Evolutionary conservation across 495 filamentous ascomycete genomes (phyloP).

Genomic region (Chaetomium fimeti): DNA sequence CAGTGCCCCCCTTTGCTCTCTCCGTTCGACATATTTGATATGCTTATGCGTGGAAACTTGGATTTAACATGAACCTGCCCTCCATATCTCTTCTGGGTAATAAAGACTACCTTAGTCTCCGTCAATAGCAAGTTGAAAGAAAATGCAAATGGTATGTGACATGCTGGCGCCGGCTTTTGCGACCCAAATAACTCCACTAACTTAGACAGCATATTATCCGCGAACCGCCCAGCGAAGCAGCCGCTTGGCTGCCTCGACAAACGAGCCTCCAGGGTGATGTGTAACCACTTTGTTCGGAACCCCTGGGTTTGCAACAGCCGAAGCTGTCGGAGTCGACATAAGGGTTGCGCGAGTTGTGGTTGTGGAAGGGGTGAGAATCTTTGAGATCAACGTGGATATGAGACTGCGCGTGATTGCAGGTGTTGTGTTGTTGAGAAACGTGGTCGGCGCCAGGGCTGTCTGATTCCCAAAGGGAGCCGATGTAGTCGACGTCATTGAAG

Average conservation of each 20-base stretch:
- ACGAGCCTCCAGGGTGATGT: not conserved
- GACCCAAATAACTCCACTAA: not conserved
- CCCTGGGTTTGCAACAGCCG: slow-evolving; percentile 9
- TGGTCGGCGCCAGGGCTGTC: too few relatives aligned
- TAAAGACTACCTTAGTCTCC: not conserved
- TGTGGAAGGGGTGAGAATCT: not conserved
- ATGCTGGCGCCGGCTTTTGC: not conserved
- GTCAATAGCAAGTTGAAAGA: slow-evolving; percentile 15
- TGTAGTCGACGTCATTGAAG: too few relatives aligned
- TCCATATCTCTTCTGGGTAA: not conserved
- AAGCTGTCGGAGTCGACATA: not conserved
- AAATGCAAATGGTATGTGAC: slow-evolving; percentile 27
- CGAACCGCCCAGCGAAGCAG: slow-evolving; percentile 31
- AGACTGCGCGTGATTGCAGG: too few relatives aligned
- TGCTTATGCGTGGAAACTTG: not conserved
- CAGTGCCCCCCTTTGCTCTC: not conserved
- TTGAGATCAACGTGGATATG: too few relatives aligned
- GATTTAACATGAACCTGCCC: too few relatives aligned
- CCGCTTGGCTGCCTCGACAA: slow-evolving; percentile 12
- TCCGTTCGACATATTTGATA: not conserved
- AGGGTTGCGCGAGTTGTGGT: not conserved
- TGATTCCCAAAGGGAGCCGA: too few relatives aligned
- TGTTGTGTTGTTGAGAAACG: too few relatives aligned
- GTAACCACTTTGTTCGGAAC: slow-evolving; percentile 31
- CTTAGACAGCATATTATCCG: not conserved